These are phyloP conservation scores for Quillaja saponaria DNA, from an alignment of 306 rosid genomes.

Conservation along the genomic window DNA sequence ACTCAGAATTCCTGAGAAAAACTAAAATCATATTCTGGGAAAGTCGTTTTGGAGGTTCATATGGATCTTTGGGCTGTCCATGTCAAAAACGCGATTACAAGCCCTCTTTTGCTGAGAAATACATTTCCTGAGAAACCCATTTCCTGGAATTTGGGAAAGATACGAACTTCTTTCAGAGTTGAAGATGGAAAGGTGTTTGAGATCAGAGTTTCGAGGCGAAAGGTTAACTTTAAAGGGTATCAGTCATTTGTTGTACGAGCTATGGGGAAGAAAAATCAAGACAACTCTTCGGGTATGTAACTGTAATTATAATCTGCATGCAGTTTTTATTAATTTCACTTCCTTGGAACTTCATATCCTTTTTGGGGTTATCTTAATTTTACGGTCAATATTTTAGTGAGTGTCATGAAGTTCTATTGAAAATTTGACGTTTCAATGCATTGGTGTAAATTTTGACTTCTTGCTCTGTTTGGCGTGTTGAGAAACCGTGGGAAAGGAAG, in stretches of 20 bases:
- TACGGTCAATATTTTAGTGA: too few relatives aligned
- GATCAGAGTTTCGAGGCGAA: conserved; percentile 48
- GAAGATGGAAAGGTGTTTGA: conserved; percentile 43
- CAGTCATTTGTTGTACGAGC: conserved; percentile 50
- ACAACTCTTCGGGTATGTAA: conserved; percentile 51
- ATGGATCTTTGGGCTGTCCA: conserved; percentile 80
- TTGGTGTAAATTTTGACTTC: too few relatives aligned
- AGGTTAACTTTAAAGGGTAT: conserved; percentile 33
- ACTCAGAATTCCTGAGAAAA: background rate
- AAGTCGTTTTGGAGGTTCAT: conserved; percentile 11
- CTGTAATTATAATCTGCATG: conserved; percentile 4
- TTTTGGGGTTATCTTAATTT: too few relatives aligned
- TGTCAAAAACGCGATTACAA: conserved; percentile 42
- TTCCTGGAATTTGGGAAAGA: conserved; percentile 40
- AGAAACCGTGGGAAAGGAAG: too few relatives aligned
- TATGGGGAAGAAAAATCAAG: conserved; percentile 65
- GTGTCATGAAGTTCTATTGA: too few relatives aligned
- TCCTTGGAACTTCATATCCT: too few relatives aligned
- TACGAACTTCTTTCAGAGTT: conserved; percentile 37
- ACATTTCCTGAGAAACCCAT: conserved; percentile 50
- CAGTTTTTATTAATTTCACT: conserved; percentile 5
- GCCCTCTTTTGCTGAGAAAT: conserved; percentile 45
- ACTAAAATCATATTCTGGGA: background rate
- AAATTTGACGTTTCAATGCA: too few relatives aligned
- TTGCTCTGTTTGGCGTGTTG: too few relatives aligned